Evolutionary conservation across 345 rosid genomes (phyloP).

Genomic region (Ailanthus altissimus): DNA sequence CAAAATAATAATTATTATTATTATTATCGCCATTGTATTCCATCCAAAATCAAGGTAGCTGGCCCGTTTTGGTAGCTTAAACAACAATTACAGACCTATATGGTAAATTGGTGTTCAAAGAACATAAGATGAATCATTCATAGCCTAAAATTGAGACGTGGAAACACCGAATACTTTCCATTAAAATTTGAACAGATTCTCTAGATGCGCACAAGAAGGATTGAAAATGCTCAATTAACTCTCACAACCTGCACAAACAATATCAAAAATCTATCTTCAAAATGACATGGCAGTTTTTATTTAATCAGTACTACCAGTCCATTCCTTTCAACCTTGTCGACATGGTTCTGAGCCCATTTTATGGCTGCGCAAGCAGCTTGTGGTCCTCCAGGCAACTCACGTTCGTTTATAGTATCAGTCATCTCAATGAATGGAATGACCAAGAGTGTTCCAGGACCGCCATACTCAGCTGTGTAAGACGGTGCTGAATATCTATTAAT

Average conservation of each 20-base stretch:
- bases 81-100: not conserved
- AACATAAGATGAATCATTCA: not conserved
- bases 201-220: not conserved
- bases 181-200: not conserved
- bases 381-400: slow-evolving; percentile 82
- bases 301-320: slow-evolving; percentile 56
- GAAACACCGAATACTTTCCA: not conserved
- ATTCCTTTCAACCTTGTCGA: slow-evolving; percentile 92
- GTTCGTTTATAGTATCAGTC: slow-evolving; percentile 81
- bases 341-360: slow-evolving; percentile 83
- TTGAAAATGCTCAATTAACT: not conserved
- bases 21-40: not conserved
- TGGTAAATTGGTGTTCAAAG: not conserved
- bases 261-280: not conserved
- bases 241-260: not conserved
- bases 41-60: not conserved
- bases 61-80: not conserved
- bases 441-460: slow-evolving; percentile 93
- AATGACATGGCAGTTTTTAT: not conserved
- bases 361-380: slow-evolving; percentile 90
- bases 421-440: slow-evolving; percentile 91
- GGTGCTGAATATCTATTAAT: slow-evolving; percentile 62
- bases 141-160: not conserved
- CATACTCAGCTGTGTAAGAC: slow-evolving; percentile 79
- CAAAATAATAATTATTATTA: no score